Evolutionary conservation across 768 basidiomycete genomes (phyloP).

Genomic region (Zangia roseola): DNA sequence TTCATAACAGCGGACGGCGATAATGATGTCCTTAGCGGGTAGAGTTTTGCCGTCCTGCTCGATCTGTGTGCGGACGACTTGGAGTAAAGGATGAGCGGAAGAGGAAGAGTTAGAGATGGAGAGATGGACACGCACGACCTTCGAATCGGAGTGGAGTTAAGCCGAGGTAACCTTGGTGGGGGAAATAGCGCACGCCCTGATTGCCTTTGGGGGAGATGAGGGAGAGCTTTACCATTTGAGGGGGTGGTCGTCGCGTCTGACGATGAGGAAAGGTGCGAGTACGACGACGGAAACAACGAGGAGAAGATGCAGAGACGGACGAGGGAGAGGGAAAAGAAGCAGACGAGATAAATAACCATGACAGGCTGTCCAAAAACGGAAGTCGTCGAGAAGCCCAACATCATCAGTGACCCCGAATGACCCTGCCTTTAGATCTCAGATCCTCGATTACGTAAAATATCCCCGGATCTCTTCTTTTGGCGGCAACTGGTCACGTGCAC

Average conservation of each 20-base stretch:
- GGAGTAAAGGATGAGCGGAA: conserved; percentile 6
- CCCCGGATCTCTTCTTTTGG: too few relatives aligned
- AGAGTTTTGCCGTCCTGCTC: conserved; percentile 71
- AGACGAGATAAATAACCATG: conserved; percentile 33
- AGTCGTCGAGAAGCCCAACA: conserved; percentile 31
- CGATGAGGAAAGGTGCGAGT: conserved; percentile 13
- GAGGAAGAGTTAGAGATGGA: not conserved
- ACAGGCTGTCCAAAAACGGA: conserved; percentile 24
- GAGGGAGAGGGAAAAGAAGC: conserved; percentile 30
- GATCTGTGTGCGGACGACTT: conserved; percentile 68
- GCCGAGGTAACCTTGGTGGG: conserved; percentile 75
- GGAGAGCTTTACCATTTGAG: conserved; percentile 64
- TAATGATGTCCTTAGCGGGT: conserved; percentile 60
- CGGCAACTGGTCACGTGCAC: conserved; percentile 13
- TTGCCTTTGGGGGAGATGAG: conserved; percentile 72
- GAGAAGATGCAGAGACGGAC: conserved; percentile 18
- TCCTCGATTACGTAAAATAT: not conserved
- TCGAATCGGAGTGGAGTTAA: conserved; percentile 77
- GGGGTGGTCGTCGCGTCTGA: conserved; percentile 14
- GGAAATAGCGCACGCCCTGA: conserved; percentile 68
- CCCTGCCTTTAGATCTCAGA: conserved; percentile 26
- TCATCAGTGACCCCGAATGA: conserved; percentile 28
- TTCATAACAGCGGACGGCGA: conserved; percentile 86
- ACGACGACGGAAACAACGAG: conserved; percentile 16
- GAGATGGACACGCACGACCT: conserved; percentile 51